These are phyloP conservation scores for Wallacemonas sp. DNA, from an alignment of 208 protist species.

Conservation along the genomic window DNA sequence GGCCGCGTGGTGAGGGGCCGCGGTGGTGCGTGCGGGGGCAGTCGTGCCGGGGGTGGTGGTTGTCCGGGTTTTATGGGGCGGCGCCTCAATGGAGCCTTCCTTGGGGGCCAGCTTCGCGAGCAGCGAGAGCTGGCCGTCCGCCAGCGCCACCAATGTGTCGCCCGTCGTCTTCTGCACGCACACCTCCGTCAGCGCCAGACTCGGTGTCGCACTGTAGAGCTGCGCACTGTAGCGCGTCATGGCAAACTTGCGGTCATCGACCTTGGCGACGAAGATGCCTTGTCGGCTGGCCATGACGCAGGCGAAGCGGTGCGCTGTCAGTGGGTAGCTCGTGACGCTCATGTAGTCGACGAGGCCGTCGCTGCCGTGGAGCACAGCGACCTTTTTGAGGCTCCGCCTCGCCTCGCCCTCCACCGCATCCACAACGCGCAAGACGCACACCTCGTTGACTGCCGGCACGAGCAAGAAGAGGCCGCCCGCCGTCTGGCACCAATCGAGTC, in stretches of 20 bases:
- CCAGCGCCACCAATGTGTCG: constrained; percentile 68
- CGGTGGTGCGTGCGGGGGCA: too few species aligned
- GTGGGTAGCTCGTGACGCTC: constrained; percentile 22
- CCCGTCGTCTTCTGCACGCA: constrained; percentile 48
- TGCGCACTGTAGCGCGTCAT: constrained; percentile 54
- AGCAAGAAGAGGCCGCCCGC: constrained; percentile 43
- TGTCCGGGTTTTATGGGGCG: neutral
- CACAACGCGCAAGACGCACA: constrained; percentile 38
- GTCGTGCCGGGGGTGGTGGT: too few species aligned
- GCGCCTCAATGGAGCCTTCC: neutral
- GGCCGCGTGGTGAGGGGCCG: too few species aligned
- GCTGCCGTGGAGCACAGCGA: constrained; percentile 13
- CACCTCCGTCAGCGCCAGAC: constrained; percentile 29
- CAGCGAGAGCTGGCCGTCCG: constrained; percentile 25
- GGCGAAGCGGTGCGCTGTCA: constrained; percentile 35
- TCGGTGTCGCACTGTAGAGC: constrained; percentile 23
- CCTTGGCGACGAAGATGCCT: constrained; percentile 54
- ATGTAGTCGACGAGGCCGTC: constrained; percentile 11
- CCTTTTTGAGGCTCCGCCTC: neutral
- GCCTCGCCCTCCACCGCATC: constrained; percentile 5
- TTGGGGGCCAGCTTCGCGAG: neutral
- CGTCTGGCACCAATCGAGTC: constrained; percentile 58
- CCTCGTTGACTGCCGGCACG: constrained; percentile 50
- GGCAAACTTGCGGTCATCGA: constrained; percentile 44
- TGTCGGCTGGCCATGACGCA: constrained; percentile 38